Conservation (phyloP, 2,329 filamentous ascomycete species). For the Camillea tinctor region DNA sequence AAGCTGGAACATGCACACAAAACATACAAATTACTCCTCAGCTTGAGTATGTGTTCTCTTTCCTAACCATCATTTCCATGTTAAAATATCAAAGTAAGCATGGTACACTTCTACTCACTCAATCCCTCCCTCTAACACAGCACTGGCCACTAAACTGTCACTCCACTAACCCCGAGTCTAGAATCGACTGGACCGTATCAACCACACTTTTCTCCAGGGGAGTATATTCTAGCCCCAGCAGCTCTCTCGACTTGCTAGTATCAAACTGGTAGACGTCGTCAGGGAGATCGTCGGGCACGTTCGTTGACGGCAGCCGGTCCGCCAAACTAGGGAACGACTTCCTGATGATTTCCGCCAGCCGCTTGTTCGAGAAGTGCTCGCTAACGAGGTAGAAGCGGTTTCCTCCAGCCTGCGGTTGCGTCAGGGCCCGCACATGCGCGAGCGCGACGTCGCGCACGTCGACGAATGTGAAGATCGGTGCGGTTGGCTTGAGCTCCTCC, state of each 20-base stretch:
- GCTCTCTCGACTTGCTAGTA: slow-evolving; percentile 51
- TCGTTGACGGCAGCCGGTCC: slow-evolving; percentile 42
- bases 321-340: slow-evolving; percentile 54
- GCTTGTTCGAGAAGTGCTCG: slow-evolving; percentile 60
- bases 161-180: slow-evolving; percentile 19
- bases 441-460: slow-evolving; percentile 61
- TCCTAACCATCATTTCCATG: too few relatives aligned
- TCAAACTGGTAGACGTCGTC: slow-evolving; percentile 54
- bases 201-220: slow-evolving; percentile 56
- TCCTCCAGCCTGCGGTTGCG: slow-evolving; percentile 54
- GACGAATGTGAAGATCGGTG: slow-evolving; percentile 57
- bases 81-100: too few relatives aligned
- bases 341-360: slow-evolving; percentile 54
- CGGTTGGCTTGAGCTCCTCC: slow-evolving; percentile 55
- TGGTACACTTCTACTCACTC: too few relatives aligned
- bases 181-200: slow-evolving; percentile 53
- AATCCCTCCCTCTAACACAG: neutral
- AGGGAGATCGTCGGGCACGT: slow-evolving; percentile 40
- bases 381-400: slow-evolving; percentile 64
- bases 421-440: slow-evolving; percentile 60
- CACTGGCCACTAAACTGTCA: neutral
- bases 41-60: too few relatives aligned
- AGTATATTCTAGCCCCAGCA: slow-evolving; percentile 61
- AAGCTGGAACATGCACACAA: too few relatives aligned
- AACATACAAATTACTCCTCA: too few relatives aligned